Base-by-base conservation (phyloP, 345 rosid genomes). In the Passiflora organensis region DNA sequence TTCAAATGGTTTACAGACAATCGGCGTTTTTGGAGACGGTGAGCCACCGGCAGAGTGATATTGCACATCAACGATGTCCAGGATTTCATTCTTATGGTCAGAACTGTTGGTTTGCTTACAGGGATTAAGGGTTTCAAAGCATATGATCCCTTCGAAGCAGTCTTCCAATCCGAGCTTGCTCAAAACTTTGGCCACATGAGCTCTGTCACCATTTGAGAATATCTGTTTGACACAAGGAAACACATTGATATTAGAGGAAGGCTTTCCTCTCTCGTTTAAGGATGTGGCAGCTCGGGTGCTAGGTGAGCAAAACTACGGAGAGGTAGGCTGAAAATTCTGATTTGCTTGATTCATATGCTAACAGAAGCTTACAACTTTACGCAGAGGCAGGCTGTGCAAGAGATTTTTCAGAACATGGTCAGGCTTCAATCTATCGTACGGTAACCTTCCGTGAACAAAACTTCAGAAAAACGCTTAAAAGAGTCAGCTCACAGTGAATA, bases 111-210 rank as follows among this genome's bases (percentile, higher is more conserved):
- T 28, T 28, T 28, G 34, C 5, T 55, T 17, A 21, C 6, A 20
- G 19, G 86, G 88, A 71, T 88, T 85, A n/a, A 88, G 72, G 19
- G 90, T 79, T 73, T 88, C 96, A 34, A 88, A 88, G 73, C 93
- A 82, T 51, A 85, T 75, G 72, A 87, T 66, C 60, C 93, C 84
- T 63, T 87, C 87, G 38, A 87, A 87, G 63, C 96, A 87, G 46
- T 81, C 96, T 32, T 82, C 89, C 73, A 87, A 51, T 48, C 84
- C 81, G 71, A 80, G 53, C 68, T 55, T 81, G 22, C 52, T 72
- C 12, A 87, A 80, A 6, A 73, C 80, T 69, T 74, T 17, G 14
- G 72, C 59, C 12, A 78, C 82, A 37, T 84, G 95, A 2, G 58
- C 73, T 71, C 72, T 71, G 55, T 90, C 97, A 19, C 83, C 86